phyloP scores from a whole-genome alignment of 1,139 yeast species.

The Pichia sp. region DNA sequence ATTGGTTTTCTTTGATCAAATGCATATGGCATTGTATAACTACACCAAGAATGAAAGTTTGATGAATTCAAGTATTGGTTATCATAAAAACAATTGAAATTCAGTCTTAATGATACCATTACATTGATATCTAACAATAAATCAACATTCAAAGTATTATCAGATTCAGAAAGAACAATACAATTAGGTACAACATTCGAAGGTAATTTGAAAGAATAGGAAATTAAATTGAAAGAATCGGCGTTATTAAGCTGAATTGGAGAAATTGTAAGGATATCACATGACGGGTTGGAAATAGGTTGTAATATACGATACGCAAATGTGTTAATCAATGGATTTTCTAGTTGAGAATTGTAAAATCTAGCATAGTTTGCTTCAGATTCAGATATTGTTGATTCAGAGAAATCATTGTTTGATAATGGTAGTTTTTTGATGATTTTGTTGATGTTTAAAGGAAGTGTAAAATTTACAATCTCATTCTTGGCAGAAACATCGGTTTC shows the following conservation, averaged over 20 bases:
- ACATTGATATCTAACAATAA: conserved; percentile 32
- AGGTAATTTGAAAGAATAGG: conserved; percentile 24
- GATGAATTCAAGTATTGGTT: background rate
- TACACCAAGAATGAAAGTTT: conserved; percentile 45
- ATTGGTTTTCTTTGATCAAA: conserved; percentile 66
- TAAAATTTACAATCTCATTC: too few species aligned
- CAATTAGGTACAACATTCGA: conserved; percentile 19
- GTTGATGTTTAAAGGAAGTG: conserved; percentile 17
- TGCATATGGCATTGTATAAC: conserved; percentile 63
- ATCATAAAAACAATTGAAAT: conserved; percentile 14
- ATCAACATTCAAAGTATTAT: conserved; percentile 26
- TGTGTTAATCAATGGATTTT: background rate
- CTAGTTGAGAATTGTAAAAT: conserved; percentile 1
- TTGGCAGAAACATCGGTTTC: conserved; percentile 14
- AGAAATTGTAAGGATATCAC: conserved; percentile 17
- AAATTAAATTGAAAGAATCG: conserved; percentile 13
- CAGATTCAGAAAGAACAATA: conserved; percentile 16
- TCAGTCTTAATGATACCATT: conserved; percentile 28
- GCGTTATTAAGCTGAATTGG: conserved; percentile 25
- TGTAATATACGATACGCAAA: conserved; percentile 1
- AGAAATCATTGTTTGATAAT: background rate
- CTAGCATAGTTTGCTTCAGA: conserved; percentile 6
- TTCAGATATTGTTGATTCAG: background rate
- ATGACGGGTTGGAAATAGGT: conserved; percentile 3
- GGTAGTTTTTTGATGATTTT: conserved; percentile 16